Conservation (phyloP, 2,329 filamentous ascomycete genomes). For the Scytalidium sp. region DNA sequence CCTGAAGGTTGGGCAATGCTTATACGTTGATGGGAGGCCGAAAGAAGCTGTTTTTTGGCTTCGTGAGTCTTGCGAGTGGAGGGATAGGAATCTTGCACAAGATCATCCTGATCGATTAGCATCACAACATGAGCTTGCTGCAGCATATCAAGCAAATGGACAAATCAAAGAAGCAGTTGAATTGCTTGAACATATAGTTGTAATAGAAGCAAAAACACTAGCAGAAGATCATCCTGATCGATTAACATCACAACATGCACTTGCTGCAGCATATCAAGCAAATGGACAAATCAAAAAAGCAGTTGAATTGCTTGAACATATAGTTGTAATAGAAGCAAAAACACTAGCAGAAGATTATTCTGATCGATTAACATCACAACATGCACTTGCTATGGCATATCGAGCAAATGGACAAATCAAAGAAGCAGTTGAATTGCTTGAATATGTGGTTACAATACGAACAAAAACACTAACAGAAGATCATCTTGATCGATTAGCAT, state of each 20-base stretch:
- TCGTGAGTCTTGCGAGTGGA: too few species aligned
- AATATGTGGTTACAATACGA: too few species aligned
- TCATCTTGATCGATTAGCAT: conserved; percentile 1
- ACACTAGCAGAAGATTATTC: conserved; percentile 2
- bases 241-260: conserved; percentile 1
- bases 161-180: conserved; percentile 1
- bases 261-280: conserved; percentile 1
- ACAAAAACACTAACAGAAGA: too few species aligned
- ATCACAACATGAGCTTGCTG: conserved; percentile 2
- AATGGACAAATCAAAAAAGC: too few species aligned
- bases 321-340: too few species aligned
- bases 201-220: not conserved
- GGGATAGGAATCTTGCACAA: not conserved
- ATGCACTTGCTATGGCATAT: conserved; percentile 2
- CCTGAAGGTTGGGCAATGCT: too few species aligned
- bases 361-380: conserved; percentile 1
- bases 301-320: too few species aligned
- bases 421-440: too few species aligned
- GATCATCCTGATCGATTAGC: conserved; percentile 2
- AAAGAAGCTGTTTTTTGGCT: too few species aligned
- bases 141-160: conserved; percentile 4
- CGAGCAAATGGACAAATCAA: conserved; percentile 7
- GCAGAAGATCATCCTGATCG: conserved; percentile 2
- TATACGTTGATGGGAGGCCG: too few species aligned
- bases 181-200: conserved; percentile 2